Base-by-base conservation (phyloP, 1,284 basidiomycete species). In the Marasmius sp. region DNA sequence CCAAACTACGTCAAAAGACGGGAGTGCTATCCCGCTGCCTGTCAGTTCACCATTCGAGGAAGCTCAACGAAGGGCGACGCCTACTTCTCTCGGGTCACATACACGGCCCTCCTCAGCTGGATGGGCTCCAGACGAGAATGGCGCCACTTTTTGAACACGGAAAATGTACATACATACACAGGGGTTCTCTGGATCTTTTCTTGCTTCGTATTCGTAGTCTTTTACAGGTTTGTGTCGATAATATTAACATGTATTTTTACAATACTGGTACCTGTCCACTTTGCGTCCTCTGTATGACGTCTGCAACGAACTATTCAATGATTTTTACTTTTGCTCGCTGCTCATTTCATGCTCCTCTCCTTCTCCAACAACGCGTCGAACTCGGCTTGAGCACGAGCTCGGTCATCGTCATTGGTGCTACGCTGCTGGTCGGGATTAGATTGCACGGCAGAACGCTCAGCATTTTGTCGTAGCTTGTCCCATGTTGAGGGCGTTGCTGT, bases 401-500 rank as follows among this genome's bases (percentile, higher is more conserved):
- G 78, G 18, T 80, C 78, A 50, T 77, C 70, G 37, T 72, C 70
- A 16, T 37, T 58, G 61, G 54, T 70, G 65, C 36, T 66, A 48
- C 57, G 56, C 39, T 38, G 59, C 53, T 54, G 50, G 12, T 54
- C 38, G 37, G 59, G 55, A 60, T 50, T 65, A 48, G 57, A 52
- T 60, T 60, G 67, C 14, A 70, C 61, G 38, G 67, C 65, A 55
- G 70, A 64, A 66, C 77, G 75, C 70, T 87, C 85, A 62, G 88
- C 81, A 37, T 72, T 78, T 69, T 89, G 85, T 41, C 89, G 84
- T 34, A 91, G 76, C 38, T 73, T 71, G 66, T 90, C 88, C 88
- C 88, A 91, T 6, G 86, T 79, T 12, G 89, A 88, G 22, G 75
- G 75, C 37, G 76, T 71, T 3, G 76, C 77, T 36, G 75, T 70